phyloP scores from a whole-genome alignment of 306 rosid genomes.

The Medicago lupulina region DNA sequence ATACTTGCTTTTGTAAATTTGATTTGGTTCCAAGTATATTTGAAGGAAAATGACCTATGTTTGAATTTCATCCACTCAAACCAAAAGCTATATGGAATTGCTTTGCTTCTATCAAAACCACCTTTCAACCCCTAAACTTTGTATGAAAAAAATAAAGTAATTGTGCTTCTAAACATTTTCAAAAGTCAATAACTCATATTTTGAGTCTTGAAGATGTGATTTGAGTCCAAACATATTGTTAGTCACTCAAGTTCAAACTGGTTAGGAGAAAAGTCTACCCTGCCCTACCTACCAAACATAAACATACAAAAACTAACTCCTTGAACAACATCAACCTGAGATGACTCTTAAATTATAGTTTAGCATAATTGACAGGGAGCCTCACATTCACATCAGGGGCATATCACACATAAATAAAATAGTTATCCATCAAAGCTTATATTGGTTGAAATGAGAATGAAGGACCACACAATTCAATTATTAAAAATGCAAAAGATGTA shows the following conservation, averaged over 20 bases:
- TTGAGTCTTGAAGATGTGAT: background rate
- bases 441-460: constrained; percentile 7
- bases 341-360: constrained; percentile 37
- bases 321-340: background rate
- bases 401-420: constrained; percentile 27
- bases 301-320: constrained; percentile 17
- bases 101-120: background rate
- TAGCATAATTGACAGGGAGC: constrained; percentile 20
- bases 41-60: background rate
- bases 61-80: constrained; percentile 1
- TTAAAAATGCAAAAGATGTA: background rate
- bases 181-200: background rate
- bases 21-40: background rate
- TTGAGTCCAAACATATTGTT: background rate
- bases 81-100: background rate
- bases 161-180: background rate
- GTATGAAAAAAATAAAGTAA: background rate
- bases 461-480: constrained; percentile 24
- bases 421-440: constrained; percentile 15
- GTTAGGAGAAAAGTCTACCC: constrained; percentile 23
- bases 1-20: background rate
- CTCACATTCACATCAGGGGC: constrained; percentile 30
- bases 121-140: background rate
- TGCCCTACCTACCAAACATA: constrained; percentile 2
- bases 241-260: constrained; percentile 22